Percentiles rank a stretch among this genome's conserved stretches.
phyloP scores from a whole-genome alignment of 805 yeast genomes.

The Candida patagonica region DNA sequence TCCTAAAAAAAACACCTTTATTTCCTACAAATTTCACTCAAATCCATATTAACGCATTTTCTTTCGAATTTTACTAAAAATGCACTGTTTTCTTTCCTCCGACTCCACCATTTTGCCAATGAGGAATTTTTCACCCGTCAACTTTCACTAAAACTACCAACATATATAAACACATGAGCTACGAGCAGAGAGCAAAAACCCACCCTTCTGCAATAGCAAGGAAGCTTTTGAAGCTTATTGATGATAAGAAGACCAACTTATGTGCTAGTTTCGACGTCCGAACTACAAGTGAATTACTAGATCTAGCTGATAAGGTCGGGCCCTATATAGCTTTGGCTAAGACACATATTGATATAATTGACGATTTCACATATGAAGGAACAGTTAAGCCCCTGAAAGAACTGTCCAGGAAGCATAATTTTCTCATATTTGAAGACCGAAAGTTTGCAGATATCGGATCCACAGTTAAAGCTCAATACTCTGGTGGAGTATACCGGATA shows the following conservation, averaged over 20 bases:
- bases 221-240: constrained; percentile 65
- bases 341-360: constrained; percentile 89
- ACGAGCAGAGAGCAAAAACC: constrained; percentile 55
- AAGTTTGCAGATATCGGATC: constrained; percentile 98
- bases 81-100: too few relatives aligned
- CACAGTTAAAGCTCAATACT: constrained; percentile 89
- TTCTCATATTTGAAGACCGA: constrained; percentile 91
- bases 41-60: too few relatives aligned
- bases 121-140: too few relatives aligned
- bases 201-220: constrained; percentile 77
- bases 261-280: constrained; percentile 93
- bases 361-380: constrained; percentile 74
- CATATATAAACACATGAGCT: too few relatives aligned
- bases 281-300: constrained; percentile 65
- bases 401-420: constrained; percentile 72
- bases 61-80: too few relatives aligned
- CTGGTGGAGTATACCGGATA: constrained; percentile 81
- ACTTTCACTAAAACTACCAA: too few relatives aligned
- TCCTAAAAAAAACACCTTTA: too few relatives aligned
- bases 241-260: constrained; percentile 69
- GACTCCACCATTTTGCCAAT: too few relatives aligned
- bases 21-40: too few relatives aligned
- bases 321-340: constrained; percentile 88
- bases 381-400: constrained; percentile 68
- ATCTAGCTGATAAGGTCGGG: constrained; percentile 69